phyloP scores from a whole-genome alignment of 331 rosid genomes.

The Erythrophleum ivorense region DNA sequence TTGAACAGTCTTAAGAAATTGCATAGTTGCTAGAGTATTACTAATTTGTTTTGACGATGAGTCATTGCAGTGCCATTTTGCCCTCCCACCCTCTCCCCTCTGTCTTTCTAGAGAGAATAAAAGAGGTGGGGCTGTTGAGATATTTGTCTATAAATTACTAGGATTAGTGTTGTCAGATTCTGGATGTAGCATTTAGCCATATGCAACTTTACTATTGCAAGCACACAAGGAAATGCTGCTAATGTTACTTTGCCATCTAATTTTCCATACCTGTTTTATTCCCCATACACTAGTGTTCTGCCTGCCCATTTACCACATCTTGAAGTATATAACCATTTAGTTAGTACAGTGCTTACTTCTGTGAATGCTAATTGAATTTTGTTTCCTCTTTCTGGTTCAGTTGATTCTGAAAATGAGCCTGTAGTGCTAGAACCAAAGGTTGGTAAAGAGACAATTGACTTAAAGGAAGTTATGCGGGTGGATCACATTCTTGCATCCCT shows the following conservation, averaged over 20 bases:
- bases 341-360: constrained; percentile 26
- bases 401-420: constrained; percentile 76
- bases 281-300: background rate
- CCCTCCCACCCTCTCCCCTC: background rate
- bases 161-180: constrained; percentile 15
- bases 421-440: constrained; percentile 62
- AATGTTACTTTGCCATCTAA: constrained; percentile 25
- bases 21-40: background rate
- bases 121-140: background rate
- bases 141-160: constrained; percentile 5
- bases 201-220: background rate
- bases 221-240: background rate
- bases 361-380: constrained; percentile 34
- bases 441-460: constrained; percentile 70
- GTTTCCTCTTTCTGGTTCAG: constrained; percentile 52
- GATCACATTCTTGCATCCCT: constrained; percentile 87
- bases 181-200: constrained; percentile 10
- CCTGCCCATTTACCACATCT: background rate
- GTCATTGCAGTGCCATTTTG: background rate
- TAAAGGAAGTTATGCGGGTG: constrained; percentile 77
- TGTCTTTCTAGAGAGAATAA: background rate
- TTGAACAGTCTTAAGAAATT: constrained; percentile 14
- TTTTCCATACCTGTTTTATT: background rate
- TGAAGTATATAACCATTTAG: constrained; percentile 25
- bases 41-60: constrained; percentile 5